A percentile compares a stretch with the other conserved stretches of the same genome.
Conservation (phyloP, 2,329 filamentous ascomycete genomes). For the Uncinocarpus reesii region DNA sequence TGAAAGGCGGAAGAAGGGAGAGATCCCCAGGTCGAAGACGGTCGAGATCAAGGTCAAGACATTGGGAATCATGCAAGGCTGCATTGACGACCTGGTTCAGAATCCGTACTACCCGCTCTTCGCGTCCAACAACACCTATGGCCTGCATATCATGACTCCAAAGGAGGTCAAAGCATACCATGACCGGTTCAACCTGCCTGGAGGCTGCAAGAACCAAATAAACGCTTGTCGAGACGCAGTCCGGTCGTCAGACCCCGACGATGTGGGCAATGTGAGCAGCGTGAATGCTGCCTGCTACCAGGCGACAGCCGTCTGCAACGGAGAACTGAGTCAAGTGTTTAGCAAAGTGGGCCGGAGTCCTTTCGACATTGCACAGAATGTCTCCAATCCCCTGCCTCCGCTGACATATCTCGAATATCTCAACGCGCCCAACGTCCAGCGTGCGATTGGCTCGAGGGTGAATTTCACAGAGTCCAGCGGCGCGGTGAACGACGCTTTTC, state of each 20-base stretch:
- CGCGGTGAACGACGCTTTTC: slow-evolving; percentile 40
- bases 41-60: slow-evolving; percentile 43
- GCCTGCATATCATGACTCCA: slow-evolving; percentile 43
- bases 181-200: slow-evolving; percentile 35
- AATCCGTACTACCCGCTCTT: slow-evolving; percentile 42
- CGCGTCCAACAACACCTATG: slow-evolving; percentile 51
- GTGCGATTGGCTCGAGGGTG: slow-evolving; percentile 47
- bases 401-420: slow-evolving; percentile 47
- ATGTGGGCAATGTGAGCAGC: slow-evolving; percentile 36
- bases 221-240: slow-evolving; percentile 41
- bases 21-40: slow-evolving; percentile 14
- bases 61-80: slow-evolving; percentile 48
- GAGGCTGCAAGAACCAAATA: slow-evolving; percentile 48
- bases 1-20: slow-evolving; percentile 12
- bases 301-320: slow-evolving; percentile 43
- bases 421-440: slow-evolving; percentile 47
- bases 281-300: slow-evolving; percentile 38
- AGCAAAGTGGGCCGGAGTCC: slow-evolving; percentile 41
- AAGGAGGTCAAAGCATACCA: slow-evolving; percentile 39
- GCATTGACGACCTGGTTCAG: slow-evolving; percentile 51
- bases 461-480: slow-evolving; percentile 45
- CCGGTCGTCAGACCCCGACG: slow-evolving; percentile 40
- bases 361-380: slow-evolving; percentile 48
- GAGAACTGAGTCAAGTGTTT: slow-evolving; percentile 46
- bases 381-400: slow-evolving; percentile 44